These are phyloP conservation scores for Datura wrightii DNA, from an alignment of 257 asterid species.

Conservation along the genomic window DNA sequence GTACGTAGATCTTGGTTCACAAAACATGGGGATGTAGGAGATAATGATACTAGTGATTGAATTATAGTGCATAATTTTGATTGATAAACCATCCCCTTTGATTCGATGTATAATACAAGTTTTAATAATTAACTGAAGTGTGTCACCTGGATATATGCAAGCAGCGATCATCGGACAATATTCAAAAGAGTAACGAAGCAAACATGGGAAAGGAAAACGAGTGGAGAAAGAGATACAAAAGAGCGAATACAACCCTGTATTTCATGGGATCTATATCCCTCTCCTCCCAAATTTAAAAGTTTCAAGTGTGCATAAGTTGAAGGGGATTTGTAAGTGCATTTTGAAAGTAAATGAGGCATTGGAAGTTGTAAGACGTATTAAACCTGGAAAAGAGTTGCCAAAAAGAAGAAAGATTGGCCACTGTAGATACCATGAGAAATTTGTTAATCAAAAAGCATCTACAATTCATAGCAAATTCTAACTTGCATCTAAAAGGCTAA, in stretches of 20 bases:
- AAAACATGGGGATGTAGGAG: neutral
- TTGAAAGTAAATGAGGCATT: neutral
- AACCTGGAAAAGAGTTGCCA: neutral
- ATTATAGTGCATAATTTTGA: neutral
- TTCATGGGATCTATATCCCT: neutral
- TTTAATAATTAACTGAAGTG: neutral
- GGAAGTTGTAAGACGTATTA: neutral
- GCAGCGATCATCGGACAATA: neutral
- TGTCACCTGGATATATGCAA: neutral
- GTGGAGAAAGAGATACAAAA: neutral
- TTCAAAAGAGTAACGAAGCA: neutral
- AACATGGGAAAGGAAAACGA: neutral
- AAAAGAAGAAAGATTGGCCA: neutral
- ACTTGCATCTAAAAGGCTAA: neutral
- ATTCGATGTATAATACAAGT: neutral
- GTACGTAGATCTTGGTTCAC: neutral
- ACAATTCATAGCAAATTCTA: neutral
- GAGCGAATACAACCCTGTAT: neutral
- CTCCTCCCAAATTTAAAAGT: neutral
- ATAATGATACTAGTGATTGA: neutral
- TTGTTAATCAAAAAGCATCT: neutral
- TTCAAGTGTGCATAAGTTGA: neutral
- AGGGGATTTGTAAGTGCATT: conserved; percentile 1
- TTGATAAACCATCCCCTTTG: neutral
- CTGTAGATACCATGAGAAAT: neutral